Evolutionary conservation across 2,329 filamentous ascomycete species (phyloP).

Genomic region (Stagonosporopsis cucurbitacearum): DNA sequence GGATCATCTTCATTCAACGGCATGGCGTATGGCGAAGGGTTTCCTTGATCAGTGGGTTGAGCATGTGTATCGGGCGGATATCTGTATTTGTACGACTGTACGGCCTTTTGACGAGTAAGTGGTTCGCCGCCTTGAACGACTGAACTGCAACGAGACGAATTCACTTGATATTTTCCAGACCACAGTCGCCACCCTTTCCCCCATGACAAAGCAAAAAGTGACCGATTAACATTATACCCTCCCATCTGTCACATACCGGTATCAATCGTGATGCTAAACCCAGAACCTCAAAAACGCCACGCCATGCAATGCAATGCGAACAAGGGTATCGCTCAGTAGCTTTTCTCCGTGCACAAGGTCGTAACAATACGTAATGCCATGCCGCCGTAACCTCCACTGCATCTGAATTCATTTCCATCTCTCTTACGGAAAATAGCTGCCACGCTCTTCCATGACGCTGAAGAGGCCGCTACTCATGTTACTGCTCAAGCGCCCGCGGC

Average conservation of each 20-base stretch:
- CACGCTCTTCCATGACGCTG: not conserved
- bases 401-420: not conserved
- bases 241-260: conserved; percentile 2
- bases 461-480: not conserved
- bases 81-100: conserved; percentile 20
- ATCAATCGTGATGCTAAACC: not conserved
- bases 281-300: conserved; percentile 11
- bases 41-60: not conserved
- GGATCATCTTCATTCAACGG: conserved; percentile 13
- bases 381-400: not conserved
- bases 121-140: not conserved
- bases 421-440: not conserved
- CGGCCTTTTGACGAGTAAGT: conserved; percentile 4
- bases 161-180: not conserved
- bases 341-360: conserved; percentile 13
- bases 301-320: conserved; percentile 23
- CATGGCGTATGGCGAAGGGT: not conserved
- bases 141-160: not conserved
- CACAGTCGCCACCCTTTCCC: not conserved
- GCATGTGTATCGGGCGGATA: conserved; percentile 1
- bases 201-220: not conserved
- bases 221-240: conserved; percentile 9
- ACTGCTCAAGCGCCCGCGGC: not conserved
- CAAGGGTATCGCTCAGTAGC: conserved; percentile 19
- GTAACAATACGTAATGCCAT: conserved; percentile 12